Base-by-base conservation (phyloP, 768 basidiomycete genomes). In the Mycena indigotica region DNA sequence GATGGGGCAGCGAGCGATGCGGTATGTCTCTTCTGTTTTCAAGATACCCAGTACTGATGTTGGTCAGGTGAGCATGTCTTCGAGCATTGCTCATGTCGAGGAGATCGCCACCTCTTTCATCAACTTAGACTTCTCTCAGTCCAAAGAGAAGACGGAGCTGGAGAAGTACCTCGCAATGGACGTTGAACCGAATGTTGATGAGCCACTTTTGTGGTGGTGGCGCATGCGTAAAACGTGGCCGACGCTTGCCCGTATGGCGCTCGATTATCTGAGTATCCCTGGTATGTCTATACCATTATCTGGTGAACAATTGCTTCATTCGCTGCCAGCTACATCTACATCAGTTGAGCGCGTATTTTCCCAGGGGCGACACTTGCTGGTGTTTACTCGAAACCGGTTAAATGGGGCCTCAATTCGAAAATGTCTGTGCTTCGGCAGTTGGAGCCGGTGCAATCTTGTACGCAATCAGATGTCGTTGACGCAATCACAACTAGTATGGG, bases 381-480 rank as follows among this genome's bases (percentile, higher is more conserved):
- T 63, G 0, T 70, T 73, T 38, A 59, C 69, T n/a, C 57, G 49
- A 3, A 72, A 65, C 41, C 60, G 58, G 1, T 53, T 73, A 3
- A 67, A 67, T 4, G 62, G 50, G 3, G 58, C 69, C 56, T 64
- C 67, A 1, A 69, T 69, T 0, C 57, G 64, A 1, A 66, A 69
- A 0, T 50, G 72, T 4, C 51, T 77, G 29, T 78, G 76, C 55
- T 65, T 77, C 0, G 69, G 69, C 5, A 52, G 29, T 1, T 78
- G 75, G 75, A 70, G 67, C 41, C 21, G 3, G 0, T 17, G 69
- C 26, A 69, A 66, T 3, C 52, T 70, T 0, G 60, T 77, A 1
- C 66, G 68, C 25, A 66, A 72, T 56, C 38, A 50, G 69, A 74
- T 61, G 35, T 69, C 6, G 46, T 59, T 17, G 17, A 35, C 10